These are phyloP conservation scores for Coleophoma crateriformis DNA, from an alignment of 2,329 filamentous ascomycete genomes.

Conservation along the genomic window DNA sequence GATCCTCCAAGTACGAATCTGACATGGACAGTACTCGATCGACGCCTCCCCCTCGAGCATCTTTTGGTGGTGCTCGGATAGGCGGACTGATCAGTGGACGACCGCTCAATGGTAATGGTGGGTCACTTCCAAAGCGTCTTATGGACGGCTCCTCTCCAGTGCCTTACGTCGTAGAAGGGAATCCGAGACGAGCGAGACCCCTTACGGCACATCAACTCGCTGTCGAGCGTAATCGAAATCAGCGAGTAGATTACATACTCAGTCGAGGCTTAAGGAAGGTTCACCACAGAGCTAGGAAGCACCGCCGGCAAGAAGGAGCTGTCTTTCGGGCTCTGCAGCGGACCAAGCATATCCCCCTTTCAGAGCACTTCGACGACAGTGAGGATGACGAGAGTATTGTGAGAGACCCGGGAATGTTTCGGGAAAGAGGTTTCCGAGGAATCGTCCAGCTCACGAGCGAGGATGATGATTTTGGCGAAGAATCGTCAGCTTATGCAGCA, in stretches of 20 bases:
- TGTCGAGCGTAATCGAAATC: constrained; percentile 71
- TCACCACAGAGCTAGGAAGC: constrained; percentile 58
- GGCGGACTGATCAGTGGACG: constrained; percentile 16
- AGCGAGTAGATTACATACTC: constrained; percentile 77
- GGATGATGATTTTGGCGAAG: constrained; percentile 71
- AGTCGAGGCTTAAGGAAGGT: constrained; percentile 65
- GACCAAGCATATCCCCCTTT: constrained; percentile 44
- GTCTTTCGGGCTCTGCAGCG: constrained; percentile 63
- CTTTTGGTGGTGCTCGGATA: constrained; percentile 24
- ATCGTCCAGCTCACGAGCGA: constrained; percentile 57
- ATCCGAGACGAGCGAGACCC: constrained; percentile 58
- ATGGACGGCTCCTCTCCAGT: constrained; percentile 57
- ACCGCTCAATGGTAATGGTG: constrained; percentile 21
- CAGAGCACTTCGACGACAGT: constrained; percentile 55
- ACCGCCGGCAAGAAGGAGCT: constrained; percentile 58
- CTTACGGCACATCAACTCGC: constrained; percentile 78
- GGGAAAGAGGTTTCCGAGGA: constrained; percentile 56
- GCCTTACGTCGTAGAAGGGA: constrained; percentile 37
- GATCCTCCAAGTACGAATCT: constrained; percentile 57
- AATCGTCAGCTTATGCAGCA: constrained; percentile 60
- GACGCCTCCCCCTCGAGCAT: constrained; percentile 39
- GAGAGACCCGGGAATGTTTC: constrained; percentile 32
- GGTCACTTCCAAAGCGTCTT: constrained; percentile 49
- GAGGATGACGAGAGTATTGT: constrained; percentile 48
- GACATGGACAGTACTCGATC: constrained; percentile 47